Evolutionary conservation across 164 flowering plant species (phyloP).

Genomic region (Chimonanthus salicifolius): DNA sequence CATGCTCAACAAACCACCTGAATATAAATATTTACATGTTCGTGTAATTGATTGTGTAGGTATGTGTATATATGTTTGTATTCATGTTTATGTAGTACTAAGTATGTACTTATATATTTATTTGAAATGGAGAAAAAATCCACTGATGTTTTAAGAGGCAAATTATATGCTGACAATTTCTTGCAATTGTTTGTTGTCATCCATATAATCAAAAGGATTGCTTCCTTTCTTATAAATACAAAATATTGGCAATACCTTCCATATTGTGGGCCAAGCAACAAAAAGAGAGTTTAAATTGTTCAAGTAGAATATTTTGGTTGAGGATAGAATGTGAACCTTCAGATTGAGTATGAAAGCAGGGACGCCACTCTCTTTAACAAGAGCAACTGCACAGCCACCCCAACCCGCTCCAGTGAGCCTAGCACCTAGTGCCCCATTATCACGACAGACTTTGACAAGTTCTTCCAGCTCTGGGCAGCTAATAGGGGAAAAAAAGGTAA

Average conservation of each 20-base stretch:
- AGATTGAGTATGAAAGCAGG: constrained; percentile 66
- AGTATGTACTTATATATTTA: no score
- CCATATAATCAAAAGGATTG: no score
- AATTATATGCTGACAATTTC: no score
- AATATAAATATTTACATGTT: no score
- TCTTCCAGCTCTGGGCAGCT: constrained; percentile 97
- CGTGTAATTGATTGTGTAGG: no score
- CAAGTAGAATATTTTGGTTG: background rate
- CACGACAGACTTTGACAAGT: constrained; percentile 66
- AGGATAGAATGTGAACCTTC: constrained; percentile 38
- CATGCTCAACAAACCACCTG: no score
- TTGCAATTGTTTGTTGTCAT: no score
- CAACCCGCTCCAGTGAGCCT: constrained; percentile 99
- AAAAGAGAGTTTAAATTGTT: background rate
- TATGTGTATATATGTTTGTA: no score
- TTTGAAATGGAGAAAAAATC: no score
- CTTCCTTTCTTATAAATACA: background rate
- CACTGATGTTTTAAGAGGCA: no score
- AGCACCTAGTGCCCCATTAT: constrained; percentile 86
- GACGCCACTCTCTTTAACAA: constrained; percentile 65
- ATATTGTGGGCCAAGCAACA: background rate
- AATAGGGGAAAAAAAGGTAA: background rate
- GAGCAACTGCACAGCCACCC: constrained; percentile 96
- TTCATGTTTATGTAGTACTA: no score
- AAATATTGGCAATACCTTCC: background rate